Evolutionary conservation across 1,284 basidiomycete genomes (phyloP).

Genomic region (Moniliophthora roreri): DNA sequence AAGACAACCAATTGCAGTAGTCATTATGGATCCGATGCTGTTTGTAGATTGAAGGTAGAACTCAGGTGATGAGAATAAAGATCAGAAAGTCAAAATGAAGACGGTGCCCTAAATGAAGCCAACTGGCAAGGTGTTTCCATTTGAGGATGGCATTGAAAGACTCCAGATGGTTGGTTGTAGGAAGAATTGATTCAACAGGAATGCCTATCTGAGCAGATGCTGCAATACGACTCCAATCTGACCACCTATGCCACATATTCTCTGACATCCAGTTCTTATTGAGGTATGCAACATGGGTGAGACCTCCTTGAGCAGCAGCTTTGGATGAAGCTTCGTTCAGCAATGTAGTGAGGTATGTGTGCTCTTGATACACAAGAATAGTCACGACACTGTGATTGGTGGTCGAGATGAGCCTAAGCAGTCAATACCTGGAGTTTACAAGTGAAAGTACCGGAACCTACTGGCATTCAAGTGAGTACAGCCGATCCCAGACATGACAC

Average conservation of each 20-base stretch:
- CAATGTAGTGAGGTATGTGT: background rate
- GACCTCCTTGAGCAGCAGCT: background rate
- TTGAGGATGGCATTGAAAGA: constrained; percentile 38
- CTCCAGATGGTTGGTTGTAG: constrained; percentile 41
- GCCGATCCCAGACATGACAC: background rate
- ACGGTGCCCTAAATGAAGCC: constrained; percentile 25
- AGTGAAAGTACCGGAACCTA: background rate
- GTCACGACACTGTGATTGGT: constrained; percentile 17
- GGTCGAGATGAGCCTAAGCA: constrained; percentile 15
- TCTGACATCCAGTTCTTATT: constrained; percentile 13
- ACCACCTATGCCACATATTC: constrained; percentile 17
- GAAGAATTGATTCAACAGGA: constrained; percentile 27
- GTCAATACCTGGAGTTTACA: background rate
- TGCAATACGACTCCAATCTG: constrained; percentile 9
- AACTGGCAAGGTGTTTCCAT: constrained; percentile 25
- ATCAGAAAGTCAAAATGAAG: constrained; percentile 30
- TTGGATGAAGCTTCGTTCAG: background rate
- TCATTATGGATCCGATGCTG: too few species aligned
- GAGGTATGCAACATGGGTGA: constrained; percentile 13
- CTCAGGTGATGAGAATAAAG: constrained; percentile 21
- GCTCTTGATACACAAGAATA: background rate
- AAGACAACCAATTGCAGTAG: too few species aligned
- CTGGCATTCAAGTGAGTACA: background rate
- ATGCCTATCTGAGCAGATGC: constrained; percentile 9
- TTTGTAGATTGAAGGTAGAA: constrained; percentile 25